Percentiles rank a stretch among this genome's conserved stretches.
Conservation (phyloP, 2,329 filamentous ascomycete genomes). For the Colletotrichum melonis region DNA sequence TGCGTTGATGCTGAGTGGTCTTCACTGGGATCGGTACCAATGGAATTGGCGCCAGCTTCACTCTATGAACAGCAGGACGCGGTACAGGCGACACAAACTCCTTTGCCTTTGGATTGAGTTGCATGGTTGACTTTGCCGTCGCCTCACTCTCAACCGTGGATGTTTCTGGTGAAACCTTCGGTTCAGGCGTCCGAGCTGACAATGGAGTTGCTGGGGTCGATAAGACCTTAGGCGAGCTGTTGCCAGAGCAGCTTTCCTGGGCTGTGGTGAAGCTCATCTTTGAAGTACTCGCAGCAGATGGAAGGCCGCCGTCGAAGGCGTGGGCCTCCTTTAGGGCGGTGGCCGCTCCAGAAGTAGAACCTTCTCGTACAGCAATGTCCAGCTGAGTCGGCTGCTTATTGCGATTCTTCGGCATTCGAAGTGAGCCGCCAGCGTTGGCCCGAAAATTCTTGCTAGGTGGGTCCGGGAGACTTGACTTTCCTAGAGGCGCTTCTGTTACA, state of each 20-base stretch:
- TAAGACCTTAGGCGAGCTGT: constrained; percentile 4
- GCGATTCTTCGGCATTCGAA: constrained; percentile 46
- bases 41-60: constrained; percentile 6
- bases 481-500: neutral
- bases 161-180: neutral
- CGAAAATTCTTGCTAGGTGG: constrained; percentile 40
- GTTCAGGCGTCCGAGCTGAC: neutral
- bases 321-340: neutral
- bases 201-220: constrained; percentile 16
- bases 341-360: neutral
- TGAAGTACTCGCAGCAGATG: constrained; percentile 5
- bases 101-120: constrained; percentile 21
- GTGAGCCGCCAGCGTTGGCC: constrained; percentile 46
- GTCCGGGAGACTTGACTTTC: neutral
- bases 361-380: neutral
- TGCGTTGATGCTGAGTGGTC: neutral
- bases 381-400: constrained; percentile 34
- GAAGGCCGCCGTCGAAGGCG: neutral
- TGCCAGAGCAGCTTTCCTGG: constrained; percentile 2
- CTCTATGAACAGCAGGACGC: neutral
- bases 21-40: constrained; percentile 23
- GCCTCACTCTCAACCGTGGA: neutral
- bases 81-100: constrained; percentile 13
- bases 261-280: constrained; percentile 9
- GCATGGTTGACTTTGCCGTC: neutral